A percentile compares a stretch with the other conserved stretches of the same genome.
phyloP scores from a whole-genome alignment of 2,329 filamentous ascomycete genomes.

The Whalleya microplaca region DNA sequence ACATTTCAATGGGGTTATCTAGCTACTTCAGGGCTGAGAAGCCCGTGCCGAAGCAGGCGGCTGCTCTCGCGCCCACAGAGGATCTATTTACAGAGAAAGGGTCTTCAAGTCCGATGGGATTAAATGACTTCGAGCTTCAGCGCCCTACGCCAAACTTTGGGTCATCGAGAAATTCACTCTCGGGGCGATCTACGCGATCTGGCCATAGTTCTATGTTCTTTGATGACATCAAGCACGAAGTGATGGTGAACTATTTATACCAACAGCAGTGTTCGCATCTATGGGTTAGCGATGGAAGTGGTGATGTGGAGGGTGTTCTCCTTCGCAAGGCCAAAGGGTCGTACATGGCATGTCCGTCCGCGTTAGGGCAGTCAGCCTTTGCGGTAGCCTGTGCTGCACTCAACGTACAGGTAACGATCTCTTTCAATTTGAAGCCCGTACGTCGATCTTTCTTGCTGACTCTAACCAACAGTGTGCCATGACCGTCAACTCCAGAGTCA shows the following conservation, averaged over 20 bases:
- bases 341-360: slow-evolving; percentile 74
- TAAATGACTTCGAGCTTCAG: slow-evolving; percentile 53
- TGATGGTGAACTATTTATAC: slow-evolving; percentile 83
- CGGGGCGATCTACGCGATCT: slow-evolving; percentile 51
- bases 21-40: slow-evolving; percentile 65
- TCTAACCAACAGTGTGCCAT: slow-evolving; percentile 66
- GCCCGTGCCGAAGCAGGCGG: slow-evolving; percentile 37
- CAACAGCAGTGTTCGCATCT: slow-evolving; percentile 76
- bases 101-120: slow-evolving; percentile 31
- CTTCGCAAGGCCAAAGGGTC: slow-evolving; percentile 68
- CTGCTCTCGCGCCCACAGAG: slow-evolving; percentile 30
- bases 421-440: slow-evolving; percentile 28
- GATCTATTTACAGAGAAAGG: slow-evolving; percentile 43
- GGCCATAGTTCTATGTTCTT: slow-evolving; percentile 57
- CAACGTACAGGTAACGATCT: slow-evolving; percentile 64
- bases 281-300: slow-evolving; percentile 73
- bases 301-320: slow-evolving; percentile 72
- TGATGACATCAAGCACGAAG: slow-evolving; percentile 77
- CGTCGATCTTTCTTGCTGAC: background rate
- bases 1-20: slow-evolving; percentile 57
- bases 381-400: slow-evolving; percentile 68
- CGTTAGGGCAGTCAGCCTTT: slow-evolving; percentile 64
- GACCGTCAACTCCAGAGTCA: slow-evolving; percentile 79
- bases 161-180: slow-evolving; percentile 58
- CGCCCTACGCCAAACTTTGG: slow-evolving; percentile 52